Evolutionary conservation across 257 asterid genomes (phyloP).

Genomic region (Solanum chilense): DNA sequence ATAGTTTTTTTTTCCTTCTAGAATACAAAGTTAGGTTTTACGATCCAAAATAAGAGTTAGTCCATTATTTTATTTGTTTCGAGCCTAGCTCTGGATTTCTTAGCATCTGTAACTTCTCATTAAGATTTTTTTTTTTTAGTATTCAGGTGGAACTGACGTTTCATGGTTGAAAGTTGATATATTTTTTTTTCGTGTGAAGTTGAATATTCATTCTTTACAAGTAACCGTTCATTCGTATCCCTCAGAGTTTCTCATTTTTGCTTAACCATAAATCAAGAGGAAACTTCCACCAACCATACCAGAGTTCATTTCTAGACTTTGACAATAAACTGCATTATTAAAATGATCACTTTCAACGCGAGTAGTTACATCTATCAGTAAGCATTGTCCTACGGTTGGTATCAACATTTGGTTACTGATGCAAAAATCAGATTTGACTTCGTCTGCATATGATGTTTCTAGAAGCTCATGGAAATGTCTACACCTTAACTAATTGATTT

Average conservation of each 20-base stretch:
- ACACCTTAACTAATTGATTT: not conserved
- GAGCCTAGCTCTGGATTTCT: not conserved
- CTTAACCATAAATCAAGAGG: not conserved
- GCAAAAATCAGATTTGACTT: not conserved
- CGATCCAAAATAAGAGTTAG: conserved; percentile 4
- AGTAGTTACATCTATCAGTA: not conserved
- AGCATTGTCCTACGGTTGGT: not conserved
- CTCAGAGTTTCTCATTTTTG: not conserved
- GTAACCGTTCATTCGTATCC: not conserved
- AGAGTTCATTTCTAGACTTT: not conserved
- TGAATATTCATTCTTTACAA: not conserved
- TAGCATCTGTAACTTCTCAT: not conserved
- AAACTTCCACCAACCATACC: not conserved
- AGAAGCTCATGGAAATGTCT: not conserved
- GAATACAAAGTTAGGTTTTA: conserved; percentile 3
- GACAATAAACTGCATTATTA: not conserved
- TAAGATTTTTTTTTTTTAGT: not conserved
- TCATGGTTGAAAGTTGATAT: not conserved
- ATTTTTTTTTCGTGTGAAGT: not conserved
- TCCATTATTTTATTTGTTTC: conserved; percentile 12
- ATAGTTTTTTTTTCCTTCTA: not conserved
- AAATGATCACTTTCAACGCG: not conserved
- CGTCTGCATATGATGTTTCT: not conserved
- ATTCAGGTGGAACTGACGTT: not conserved
- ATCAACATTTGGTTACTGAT: not conserved